Evolutionary conservation across 2,329 filamentous ascomycete genomes (phyloP).

Genomic region (Botryotinia globosa): DNA sequence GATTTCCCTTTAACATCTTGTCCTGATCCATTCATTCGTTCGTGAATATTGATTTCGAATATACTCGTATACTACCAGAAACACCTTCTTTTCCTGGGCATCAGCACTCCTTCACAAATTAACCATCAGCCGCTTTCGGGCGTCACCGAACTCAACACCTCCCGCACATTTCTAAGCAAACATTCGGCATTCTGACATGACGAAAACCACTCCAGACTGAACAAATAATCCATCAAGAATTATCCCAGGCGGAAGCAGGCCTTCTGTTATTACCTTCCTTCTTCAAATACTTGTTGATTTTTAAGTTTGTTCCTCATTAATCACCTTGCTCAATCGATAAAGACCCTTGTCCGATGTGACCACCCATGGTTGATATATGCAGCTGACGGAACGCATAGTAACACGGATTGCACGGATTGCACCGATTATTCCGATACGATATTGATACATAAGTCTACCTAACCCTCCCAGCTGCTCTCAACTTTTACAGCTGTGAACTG

Average conservation of each 20-base stretch:
- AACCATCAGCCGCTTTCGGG: background rate
- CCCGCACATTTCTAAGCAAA: constrained; percentile 6
- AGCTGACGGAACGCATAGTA: constrained; percentile 19
- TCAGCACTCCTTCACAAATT: constrained; percentile 6
- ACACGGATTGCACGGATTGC: constrained; percentile 8
- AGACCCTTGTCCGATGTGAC: constrained; percentile 17
- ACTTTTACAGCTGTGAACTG: background rate
- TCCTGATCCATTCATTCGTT: background rate
- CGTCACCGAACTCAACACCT: background rate
- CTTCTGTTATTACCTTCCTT: constrained; percentile 16
- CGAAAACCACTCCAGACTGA: background rate
- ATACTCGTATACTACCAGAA: background rate
- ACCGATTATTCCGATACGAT: constrained; percentile 14
- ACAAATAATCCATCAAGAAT: background rate
- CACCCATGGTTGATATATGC: constrained; percentile 5
- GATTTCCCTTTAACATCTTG: background rate
- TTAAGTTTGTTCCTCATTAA: constrained; percentile 1
- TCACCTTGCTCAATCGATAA: constrained; percentile 18
- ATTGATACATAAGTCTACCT: constrained; percentile 8
- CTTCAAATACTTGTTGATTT: constrained; percentile 3
- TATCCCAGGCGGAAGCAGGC: constrained; percentile 16
- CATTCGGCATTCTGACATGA: background rate
- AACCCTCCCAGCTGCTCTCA: background rate
- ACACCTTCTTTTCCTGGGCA: background rate
- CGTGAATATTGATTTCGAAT: background rate